Evolutionary conservation across 1,139 yeast genomes (phyloP).

Genomic region (Entelexis paramagnoliae): DNA sequence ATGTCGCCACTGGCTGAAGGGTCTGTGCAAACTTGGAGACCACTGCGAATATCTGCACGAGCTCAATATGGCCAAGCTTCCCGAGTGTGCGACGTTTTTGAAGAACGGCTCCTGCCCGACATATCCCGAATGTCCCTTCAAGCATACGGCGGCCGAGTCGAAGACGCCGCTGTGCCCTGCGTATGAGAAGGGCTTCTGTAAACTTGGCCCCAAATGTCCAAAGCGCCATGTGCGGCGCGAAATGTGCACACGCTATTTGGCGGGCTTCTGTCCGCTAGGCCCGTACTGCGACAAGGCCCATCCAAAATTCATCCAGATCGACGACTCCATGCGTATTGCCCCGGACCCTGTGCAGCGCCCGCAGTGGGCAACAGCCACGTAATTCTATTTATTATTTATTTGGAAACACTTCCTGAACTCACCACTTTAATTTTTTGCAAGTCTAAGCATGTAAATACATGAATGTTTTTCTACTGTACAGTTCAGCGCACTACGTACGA

Average conservation of each 20-base stretch:
- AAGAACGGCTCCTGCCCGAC: slow-evolving; percentile 91
- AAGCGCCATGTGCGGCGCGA: slow-evolving; percentile 70
- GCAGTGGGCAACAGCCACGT: slow-evolving; percentile 2
- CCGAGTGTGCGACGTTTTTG: slow-evolving; percentile 83
- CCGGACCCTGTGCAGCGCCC: slow-evolving; percentile 25
- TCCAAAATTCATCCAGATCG: slow-evolving; percentile 35
- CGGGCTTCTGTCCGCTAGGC: slow-evolving; percentile 82
- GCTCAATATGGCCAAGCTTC: slow-evolving; percentile 88
- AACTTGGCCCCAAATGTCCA: slow-evolving; percentile 79
- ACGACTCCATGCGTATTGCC: slow-evolving; percentile 34
- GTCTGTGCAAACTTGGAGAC: slow-evolving; percentile 92
- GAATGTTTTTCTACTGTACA: not conserved
- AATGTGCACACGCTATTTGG: slow-evolving; percentile 71
- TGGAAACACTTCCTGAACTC: no score
- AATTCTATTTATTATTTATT: not conserved
- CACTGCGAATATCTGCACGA: slow-evolving; percentile 95
- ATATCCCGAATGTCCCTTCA: slow-evolving; percentile 84
- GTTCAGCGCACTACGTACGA: not conserved
- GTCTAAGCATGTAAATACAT: no score
- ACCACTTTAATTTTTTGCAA: no score
- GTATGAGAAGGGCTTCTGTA: slow-evolving; percentile 83
- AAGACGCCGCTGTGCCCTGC: slow-evolving; percentile 80
- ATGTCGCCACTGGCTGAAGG: slow-evolving; percentile 97
- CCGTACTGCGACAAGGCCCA: slow-evolving; percentile 37
- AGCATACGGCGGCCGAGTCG: slow-evolving; percentile 61